Evolutionary conservation across 345 rosid genomes (phyloP).

Genomic region (Eucalyptus cladocalyx): DNA sequence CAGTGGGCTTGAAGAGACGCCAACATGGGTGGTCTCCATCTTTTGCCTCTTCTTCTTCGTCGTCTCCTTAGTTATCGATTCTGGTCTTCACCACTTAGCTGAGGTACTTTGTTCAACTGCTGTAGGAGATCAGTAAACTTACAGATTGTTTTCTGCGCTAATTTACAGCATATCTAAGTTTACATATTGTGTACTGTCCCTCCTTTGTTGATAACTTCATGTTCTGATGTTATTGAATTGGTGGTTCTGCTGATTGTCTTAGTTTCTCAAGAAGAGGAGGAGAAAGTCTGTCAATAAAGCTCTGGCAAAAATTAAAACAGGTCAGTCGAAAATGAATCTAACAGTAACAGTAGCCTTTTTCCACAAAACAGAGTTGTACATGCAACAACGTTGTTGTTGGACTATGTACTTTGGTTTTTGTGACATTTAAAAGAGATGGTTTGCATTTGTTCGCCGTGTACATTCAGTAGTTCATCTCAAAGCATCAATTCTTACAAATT

Average conservation of each 20-base stretch:
- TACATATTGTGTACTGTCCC: background rate
- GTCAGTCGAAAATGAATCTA: background rate
- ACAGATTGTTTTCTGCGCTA: background rate
- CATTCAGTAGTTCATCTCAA: background rate
- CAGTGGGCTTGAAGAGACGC: conserved; percentile 3
- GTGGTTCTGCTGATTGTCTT: background rate
- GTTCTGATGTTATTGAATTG: background rate
- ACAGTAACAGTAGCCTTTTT: background rate
- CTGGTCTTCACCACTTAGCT: background rate
- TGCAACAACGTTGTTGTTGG: background rate
- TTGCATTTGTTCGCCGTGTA: background rate
- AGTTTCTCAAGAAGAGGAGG: conserved; percentile 6
- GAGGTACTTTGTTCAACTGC: background rate
- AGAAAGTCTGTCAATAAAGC: conserved; percentile 8
- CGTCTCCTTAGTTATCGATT: background rate
- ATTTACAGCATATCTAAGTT: background rate
- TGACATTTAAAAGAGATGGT: background rate
- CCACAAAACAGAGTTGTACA: background rate
- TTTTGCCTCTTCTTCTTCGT: conserved; percentile 6
- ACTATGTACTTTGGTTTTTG: background rate
- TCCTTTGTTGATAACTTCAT: background rate
- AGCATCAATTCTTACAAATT: background rate
- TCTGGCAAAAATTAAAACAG: conserved; percentile 2
- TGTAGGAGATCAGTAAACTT: background rate
- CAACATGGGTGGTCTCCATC: conserved; percentile 12